Evolutionary conservation across 805 yeast species (phyloP), one percentile per base, ranked within the genome.

Genomic region (Wilhelminamyces savonicus): DNA sequence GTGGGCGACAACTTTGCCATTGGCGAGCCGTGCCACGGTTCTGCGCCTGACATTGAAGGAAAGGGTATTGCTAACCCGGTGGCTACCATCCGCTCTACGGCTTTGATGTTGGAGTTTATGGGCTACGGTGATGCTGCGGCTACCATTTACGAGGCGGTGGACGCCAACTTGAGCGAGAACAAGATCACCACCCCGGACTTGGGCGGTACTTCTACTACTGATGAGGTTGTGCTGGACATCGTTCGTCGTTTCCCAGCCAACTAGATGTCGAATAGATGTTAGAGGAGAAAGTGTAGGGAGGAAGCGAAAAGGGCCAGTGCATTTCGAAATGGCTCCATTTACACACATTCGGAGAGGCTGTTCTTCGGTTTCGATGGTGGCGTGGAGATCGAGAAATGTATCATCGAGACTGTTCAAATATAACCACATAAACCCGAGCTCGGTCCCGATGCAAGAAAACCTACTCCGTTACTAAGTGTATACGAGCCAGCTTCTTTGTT

Each of bases 21-120:
- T 54, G 98, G 98, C 57, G 98, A 92, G 67, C 98, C 98, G 54
- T 88, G 97, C 56, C 98, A 92, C 65, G 98, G 98, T 39, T 84
- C 95, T 33, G 98, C 98, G 32, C 98, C 98, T 34, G 98, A 92
- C 59, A 92, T 92, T 44, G 95, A 88, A 56, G 98, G 98, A 48
- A 79, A 74, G 61, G 92, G 92, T 49, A 84, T 86, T 48, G 75
- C 96, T 30, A 90, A 90, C 74, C 98, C 98, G 43, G 79, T 92
- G 51, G 98, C 98, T 34, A 92, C 98, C 29, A 90, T 92, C 56
- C 81, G 98, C 67, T 92, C 98, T 18, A 80, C 97, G 35, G 98
- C 97, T 34, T 71, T 92, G 56, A 81, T 92, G 95, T 76, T 92
- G 60, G 97, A 92, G 66, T 90, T 92, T 69, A 76, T 92, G 77